Percentiles rank a stretch among this genome's conserved stretches.
Conservation (phyloP, 768 basidiomycete genomes). For the Cantharellus cinnabarinus region DNA sequence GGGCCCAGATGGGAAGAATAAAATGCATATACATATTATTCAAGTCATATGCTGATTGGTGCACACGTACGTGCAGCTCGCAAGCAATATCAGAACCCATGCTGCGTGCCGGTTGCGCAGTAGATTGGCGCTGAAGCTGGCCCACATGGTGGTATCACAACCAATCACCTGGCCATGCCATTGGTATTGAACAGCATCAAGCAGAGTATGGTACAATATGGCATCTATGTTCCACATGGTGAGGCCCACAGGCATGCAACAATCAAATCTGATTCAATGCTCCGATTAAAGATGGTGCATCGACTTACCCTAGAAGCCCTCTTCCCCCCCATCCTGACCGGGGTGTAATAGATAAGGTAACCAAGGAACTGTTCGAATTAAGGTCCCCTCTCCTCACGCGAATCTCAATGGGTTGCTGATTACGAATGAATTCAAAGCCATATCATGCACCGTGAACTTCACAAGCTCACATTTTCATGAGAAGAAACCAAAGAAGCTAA, state of each 20-base stretch:
- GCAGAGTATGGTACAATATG: not conserved
- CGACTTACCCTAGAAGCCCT: not conserved
- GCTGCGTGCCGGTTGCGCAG: too few species aligned
- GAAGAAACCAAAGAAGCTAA: constrained; percentile 53
- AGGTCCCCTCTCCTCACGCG: not conserved
- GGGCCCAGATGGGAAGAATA: too few species aligned
- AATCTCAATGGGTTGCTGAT: not conserved
- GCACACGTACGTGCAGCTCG: too few species aligned
- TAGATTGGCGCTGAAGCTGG: too few species aligned
- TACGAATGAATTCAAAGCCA: not conserved
- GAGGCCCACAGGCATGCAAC: not conserved
- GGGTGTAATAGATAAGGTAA: not conserved
- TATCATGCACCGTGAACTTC: not conserved
- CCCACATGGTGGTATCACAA: too few species aligned
- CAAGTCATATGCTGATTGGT: too few species aligned
- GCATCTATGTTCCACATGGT: not conserved
- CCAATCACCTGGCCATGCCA: too few species aligned
- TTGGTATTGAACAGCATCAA: too few species aligned
- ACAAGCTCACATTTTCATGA: constrained; percentile 50
- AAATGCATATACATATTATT: too few species aligned
- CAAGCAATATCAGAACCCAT: too few species aligned
- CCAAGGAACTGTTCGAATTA: not conserved
- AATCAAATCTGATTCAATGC: not conserved
- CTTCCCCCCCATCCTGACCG: not conserved
- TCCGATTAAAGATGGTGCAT: not conserved